These are phyloP conservation scores for Colletotrichum karsti DNA, from an alignment of 2,329 filamentous ascomycete species.

Conservation along the genomic window DNA sequence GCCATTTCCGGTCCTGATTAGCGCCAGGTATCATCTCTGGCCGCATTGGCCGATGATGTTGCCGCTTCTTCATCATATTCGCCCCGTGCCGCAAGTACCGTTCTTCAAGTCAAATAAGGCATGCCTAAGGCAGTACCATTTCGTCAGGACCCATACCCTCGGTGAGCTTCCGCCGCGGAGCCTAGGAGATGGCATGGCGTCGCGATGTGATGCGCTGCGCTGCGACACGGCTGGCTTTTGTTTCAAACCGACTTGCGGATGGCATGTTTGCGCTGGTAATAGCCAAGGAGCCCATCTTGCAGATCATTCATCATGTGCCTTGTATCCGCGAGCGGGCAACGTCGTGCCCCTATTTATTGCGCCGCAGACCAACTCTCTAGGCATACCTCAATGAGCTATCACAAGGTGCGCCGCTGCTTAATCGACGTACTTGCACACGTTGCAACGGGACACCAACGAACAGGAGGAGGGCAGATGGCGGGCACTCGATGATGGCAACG, in stretches of 20 bases:
- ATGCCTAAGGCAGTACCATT: constrained; percentile 5
- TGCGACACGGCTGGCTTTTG: constrained; percentile 26
- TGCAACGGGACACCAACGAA: neutral
- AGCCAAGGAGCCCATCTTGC: neutral
- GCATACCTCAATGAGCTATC: neutral
- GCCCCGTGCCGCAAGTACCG: neutral
- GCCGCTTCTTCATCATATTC: neutral
- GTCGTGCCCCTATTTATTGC: neutral
- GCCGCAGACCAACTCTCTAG: neutral
- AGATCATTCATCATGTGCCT: constrained; percentile 8
- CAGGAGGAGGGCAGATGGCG: neutral
- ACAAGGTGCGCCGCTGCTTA: neutral
- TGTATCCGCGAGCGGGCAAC: neutral
- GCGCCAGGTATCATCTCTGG: neutral
- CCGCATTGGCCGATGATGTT: neutral
- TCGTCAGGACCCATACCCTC: constrained; percentile 18
- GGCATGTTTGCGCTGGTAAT: neutral
- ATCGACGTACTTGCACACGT: neutral
- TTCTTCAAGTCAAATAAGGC: neutral
- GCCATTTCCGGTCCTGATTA: neutral
- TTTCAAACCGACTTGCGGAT: constrained; percentile 21
- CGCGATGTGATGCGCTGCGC: constrained; percentile 22
- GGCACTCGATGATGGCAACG: neutral
- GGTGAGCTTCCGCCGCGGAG: constrained; percentile 16
- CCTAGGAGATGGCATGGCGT: constrained; percentile 10